A percentile compares a stretch with the other conserved stretches of the same genome.
These are phyloP conservation scores for Eimeria praecox DNA, from an alignment of 169 alveolate genomes.

Conservation along the genomic window DNA sequence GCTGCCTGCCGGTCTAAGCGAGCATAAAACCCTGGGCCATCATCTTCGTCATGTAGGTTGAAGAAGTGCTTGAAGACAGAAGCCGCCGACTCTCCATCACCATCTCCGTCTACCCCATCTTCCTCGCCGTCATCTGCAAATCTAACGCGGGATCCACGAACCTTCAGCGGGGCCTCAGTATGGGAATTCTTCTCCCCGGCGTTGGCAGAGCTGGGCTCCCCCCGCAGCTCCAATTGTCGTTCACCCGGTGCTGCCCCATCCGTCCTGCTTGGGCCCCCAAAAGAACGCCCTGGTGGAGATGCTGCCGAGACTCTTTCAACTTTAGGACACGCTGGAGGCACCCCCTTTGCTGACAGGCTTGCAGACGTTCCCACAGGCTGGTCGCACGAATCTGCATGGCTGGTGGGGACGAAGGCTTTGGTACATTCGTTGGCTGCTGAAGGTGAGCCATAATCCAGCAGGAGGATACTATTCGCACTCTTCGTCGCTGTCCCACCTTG, in stretches of 20 bases:
- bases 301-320: not conserved
- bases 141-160: constrained; percentile 68
- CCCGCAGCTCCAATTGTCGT: constrained; percentile 14
- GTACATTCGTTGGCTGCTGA: not conserved
- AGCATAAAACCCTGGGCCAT: constrained; percentile 63
- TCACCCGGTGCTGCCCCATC: constrained; percentile 41
- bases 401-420: not conserved
- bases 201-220: not conserved
- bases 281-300: not conserved
- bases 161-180: constrained; percentile 34
- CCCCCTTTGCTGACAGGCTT: not conserved
- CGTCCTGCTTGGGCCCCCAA: not conserved
- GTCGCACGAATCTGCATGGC: not conserved
- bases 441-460: constrained; percentile 41
- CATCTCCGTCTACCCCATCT: constrained; percentile 58
- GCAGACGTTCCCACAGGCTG: not conserved
- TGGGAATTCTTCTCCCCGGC: not conserved
- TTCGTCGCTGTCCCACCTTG: constrained; percentile 9
- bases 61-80: constrained; percentile 67
- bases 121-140: constrained; percentile 75
- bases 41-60: constrained; percentile 67
- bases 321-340: not conserved
- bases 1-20: constrained; percentile 63
- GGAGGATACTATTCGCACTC: constrained; percentile 20
- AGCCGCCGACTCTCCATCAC: constrained; percentile 55